Percentiles rank a stretch among this genome's conserved stretches.
Conservation (phyloP, 352 stramenopile species). For the Phytophthora pluvialis region DNA sequence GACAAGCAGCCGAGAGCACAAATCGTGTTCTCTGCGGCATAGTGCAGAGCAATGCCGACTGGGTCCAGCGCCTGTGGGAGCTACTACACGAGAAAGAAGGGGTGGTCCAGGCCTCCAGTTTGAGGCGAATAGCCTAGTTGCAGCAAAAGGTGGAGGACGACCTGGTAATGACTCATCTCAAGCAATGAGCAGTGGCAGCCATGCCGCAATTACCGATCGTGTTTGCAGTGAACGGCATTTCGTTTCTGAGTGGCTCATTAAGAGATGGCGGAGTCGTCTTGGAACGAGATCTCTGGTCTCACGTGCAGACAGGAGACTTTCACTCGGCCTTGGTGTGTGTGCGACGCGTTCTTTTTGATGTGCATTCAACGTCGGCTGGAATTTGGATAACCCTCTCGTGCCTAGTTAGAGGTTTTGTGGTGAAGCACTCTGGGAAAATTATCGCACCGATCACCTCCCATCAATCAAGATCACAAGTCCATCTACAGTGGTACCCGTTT, state of each 20-base stretch:
- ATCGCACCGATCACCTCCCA: too few relatives aligned
- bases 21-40: slow-evolving; percentile 12
- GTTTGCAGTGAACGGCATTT: slow-evolving; percentile 12
- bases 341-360: slow-evolving; percentile 25
- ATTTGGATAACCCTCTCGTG: slow-evolving; percentile 20
- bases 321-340: slow-evolving; percentile 21
- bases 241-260: slow-evolving; percentile 1
- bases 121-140: slow-evolving; percentile 10
- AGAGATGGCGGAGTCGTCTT: too few relatives aligned
- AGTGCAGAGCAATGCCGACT: slow-evolving; percentile 36
- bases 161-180: slow-evolving; percentile 15
- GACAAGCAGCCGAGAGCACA: slow-evolving; percentile 4
- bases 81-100: slow-evolving; percentile 22
- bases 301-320: slow-evolving; percentile 6
- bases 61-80: slow-evolving; percentile 40
- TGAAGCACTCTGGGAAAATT: too few relatives aligned
- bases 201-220: slow-evolving; percentile 3
- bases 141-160: slow-evolving; percentile 12
- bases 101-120: neutral
- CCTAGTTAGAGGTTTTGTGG: slow-evolving; percentile 3
- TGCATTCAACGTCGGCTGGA: slow-evolving; percentile 18
- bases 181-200: slow-evolving; percentile 3
- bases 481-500: too few relatives aligned
- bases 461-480: too few relatives aligned
- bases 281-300: slow-evolving; percentile 21